Evolutionary conservation across 345 rosid species (phyloP).

Genomic region (Kernera saxatilis): DNA sequence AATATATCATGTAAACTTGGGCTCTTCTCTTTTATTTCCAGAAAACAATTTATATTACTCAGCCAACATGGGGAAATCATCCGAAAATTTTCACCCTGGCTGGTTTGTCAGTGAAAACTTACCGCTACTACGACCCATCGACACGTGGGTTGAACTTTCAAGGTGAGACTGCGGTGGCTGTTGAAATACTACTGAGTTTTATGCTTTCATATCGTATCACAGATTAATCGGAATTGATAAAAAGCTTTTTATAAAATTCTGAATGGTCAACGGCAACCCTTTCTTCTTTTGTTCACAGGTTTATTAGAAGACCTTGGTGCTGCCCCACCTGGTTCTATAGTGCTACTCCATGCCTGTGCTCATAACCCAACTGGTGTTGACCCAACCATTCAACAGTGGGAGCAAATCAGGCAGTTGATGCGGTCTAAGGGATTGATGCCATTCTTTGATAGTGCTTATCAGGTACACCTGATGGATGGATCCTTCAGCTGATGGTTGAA

Average conservation of each 20-base stretch:
- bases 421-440: constrained; percentile 77
- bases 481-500: neutral
- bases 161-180: constrained; percentile 35
- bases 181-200: neutral
- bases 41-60: constrained; percentile 68
- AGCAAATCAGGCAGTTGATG: constrained; percentile 67
- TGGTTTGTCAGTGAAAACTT: constrained; percentile 66
- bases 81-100: constrained; percentile 62
- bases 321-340: constrained; percentile 79
- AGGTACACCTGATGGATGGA: constrained; percentile 35
- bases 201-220: neutral
- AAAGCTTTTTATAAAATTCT: neutral
- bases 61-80: constrained; percentile 93
- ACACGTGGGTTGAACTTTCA: constrained; percentile 75
- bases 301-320: constrained; percentile 78
- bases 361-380: constrained; percentile 98
- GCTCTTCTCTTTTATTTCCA: constrained; percentile 33
- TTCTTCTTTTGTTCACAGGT: constrained; percentile 41
- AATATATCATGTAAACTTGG: neutral
- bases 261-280: neutral
- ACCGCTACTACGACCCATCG: constrained; percentile 75
- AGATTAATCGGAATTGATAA: neutral
- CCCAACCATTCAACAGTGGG: constrained; percentile 90
- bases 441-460: constrained; percentile 97
- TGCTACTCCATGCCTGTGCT: constrained; percentile 97